These are phyloP conservation scores for Chaetomiaceae sp. DNA, from an alignment of 2,329 filamentous ascomycete genomes.

Conservation along the genomic window DNA sequence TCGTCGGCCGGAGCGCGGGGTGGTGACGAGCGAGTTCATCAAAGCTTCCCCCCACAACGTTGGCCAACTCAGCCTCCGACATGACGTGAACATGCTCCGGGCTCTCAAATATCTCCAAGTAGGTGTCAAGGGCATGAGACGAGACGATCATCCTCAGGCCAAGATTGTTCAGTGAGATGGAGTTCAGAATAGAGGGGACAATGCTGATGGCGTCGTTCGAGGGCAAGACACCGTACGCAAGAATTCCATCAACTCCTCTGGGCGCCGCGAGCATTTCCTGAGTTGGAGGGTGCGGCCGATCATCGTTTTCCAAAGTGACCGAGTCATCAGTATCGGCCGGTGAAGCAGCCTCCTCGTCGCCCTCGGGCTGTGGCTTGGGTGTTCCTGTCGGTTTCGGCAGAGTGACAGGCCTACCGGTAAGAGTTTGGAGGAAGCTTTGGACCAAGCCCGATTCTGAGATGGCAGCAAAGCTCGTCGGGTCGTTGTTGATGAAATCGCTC, in stretches of 20 bases:
- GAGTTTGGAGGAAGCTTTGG: constrained; percentile 75
- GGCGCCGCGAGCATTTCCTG: constrained; percentile 44
- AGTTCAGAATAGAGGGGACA: constrained; percentile 82
- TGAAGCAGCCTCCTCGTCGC: constrained; percentile 34
- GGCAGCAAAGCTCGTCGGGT: constrained; percentile 93
- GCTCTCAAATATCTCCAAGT: constrained; percentile 95
- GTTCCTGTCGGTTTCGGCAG: constrained; percentile 31
- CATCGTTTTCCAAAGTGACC: constrained; percentile 36
- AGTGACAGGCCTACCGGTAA: constrained; percentile 54
- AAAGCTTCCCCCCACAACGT: constrained; percentile 74
- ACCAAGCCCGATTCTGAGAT: constrained; percentile 92
- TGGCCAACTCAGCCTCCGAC: constrained; percentile 63
- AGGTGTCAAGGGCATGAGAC: constrained; percentile 77
- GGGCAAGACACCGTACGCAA: constrained; percentile 74
- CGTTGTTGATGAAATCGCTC: constrained; percentile 96
- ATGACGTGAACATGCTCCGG: constrained; percentile 82
- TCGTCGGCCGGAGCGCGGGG: constrained; percentile 71
- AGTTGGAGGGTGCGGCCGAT: constrained; percentile 49
- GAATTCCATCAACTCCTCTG: constrained; percentile 37
- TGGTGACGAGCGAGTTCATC: constrained; percentile 95
- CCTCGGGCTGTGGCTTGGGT: constrained; percentile 29
- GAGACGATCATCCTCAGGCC: constrained; percentile 84
- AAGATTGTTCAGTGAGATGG: constrained; percentile 83
- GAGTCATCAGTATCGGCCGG: constrained; percentile 37
- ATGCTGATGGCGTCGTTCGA: constrained; percentile 82